phyloP scores from a whole-genome alignment of 805 yeast species.

The Schizosaccharomyces lindneri region DNA sequence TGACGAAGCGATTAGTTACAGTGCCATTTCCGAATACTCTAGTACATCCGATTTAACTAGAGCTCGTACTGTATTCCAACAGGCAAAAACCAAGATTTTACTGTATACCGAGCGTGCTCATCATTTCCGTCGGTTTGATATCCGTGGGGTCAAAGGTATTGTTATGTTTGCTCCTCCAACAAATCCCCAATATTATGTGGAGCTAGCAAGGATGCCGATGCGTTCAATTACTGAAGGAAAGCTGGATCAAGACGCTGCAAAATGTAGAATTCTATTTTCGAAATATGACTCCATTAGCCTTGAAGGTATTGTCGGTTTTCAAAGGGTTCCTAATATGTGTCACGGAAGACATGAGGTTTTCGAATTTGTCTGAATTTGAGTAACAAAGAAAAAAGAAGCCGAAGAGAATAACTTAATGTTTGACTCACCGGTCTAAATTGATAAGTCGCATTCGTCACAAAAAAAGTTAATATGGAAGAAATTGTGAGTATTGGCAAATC shows the following conservation, averaged over 20 bases:
- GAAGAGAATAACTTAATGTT: background rate
- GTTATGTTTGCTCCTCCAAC: constrained; percentile 65
- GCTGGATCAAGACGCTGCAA: constrained; percentile 29
- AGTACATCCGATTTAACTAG: constrained; percentile 44
- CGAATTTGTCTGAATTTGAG: constrained; percentile 29
- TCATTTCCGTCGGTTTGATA: constrained; percentile 64
- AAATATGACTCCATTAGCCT: constrained; percentile 58
- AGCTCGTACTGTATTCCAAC: constrained; percentile 42
- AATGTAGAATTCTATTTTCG: constrained; percentile 37
- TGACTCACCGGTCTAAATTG: too few relatives aligned
- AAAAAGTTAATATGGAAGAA: too few relatives aligned
- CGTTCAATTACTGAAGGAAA: constrained; percentile 21
- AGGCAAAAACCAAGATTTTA: constrained; percentile 37
- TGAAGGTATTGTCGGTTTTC: constrained; percentile 65
- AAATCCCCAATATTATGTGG: constrained; percentile 63
- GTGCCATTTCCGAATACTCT: constrained; percentile 35
- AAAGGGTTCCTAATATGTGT: constrained; percentile 41
- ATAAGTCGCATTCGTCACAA: too few relatives aligned
- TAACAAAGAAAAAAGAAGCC: background rate
- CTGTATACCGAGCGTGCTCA: constrained; percentile 89
- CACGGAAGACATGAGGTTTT: constrained; percentile 48
- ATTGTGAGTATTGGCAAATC: too few relatives aligned
- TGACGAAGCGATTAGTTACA: constrained; percentile 24
- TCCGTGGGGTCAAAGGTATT: constrained; percentile 62
- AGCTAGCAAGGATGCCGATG: constrained; percentile 39